A percentile compares a stretch with the other conserved stretches of the same genome.
Conservation (phyloP, 495 filamentous ascomycete species). For the Penicillium dipodomyicola region DNA sequence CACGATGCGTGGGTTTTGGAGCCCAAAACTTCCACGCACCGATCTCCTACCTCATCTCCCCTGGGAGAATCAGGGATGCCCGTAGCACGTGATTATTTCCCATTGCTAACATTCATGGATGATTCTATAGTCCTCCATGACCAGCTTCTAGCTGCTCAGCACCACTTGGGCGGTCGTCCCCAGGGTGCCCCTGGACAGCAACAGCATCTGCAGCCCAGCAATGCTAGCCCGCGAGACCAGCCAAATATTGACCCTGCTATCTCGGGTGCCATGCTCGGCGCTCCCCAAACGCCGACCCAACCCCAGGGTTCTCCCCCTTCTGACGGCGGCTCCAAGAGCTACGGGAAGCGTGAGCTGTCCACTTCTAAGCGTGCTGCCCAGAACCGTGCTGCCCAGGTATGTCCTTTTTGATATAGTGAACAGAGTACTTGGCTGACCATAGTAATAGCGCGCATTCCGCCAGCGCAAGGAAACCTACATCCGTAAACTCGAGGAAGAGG, state of each 20-base stretch:
- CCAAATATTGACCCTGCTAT: constrained; percentile 55
- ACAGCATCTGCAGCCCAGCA: constrained; percentile 44
- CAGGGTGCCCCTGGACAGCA: constrained; percentile 36
- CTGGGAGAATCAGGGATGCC: neutral
- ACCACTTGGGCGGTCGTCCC: constrained; percentile 41
- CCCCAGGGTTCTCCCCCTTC: constrained; percentile 32
- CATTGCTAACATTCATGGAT: constrained; percentile 20
- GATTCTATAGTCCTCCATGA: constrained; percentile 50
- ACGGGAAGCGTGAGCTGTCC: constrained; percentile 83
- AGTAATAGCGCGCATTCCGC: constrained; percentile 81
- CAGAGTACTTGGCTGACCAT: constrained; percentile 12
- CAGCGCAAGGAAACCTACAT: constrained; percentile 98
- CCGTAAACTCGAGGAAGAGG: constrained; percentile 91
- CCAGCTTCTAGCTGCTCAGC: constrained; percentile 51
- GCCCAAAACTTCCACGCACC: neutral
- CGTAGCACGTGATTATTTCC: neutral
- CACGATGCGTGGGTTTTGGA: neutral
- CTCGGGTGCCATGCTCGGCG: constrained; percentile 44
- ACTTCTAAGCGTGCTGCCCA: constrained; percentile 95
- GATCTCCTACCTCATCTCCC: neutral
- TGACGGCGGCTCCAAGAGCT: constrained; percentile 45
- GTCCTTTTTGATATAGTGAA: constrained; percentile 22
- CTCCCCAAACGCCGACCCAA: constrained; percentile 40
- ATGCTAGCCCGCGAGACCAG: constrained; percentile 47
- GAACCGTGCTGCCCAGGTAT: constrained; percentile 94